phyloP scores from a whole-genome alignment of 2,329 filamentous ascomycete genomes.

The Epichloe glyceriae region DNA sequence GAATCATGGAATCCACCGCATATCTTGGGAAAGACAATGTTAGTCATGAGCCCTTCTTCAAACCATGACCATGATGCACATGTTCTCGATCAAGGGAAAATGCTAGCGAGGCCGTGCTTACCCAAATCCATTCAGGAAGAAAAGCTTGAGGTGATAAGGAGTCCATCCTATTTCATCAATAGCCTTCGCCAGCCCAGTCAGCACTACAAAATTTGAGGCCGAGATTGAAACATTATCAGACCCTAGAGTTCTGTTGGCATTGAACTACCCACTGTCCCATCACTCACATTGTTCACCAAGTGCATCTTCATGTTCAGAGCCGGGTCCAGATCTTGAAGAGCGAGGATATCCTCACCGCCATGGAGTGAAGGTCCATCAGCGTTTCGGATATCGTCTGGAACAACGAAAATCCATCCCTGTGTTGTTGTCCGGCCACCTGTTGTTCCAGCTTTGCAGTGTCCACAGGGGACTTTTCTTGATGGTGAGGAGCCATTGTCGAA shows the following conservation, averaged over 20 bases:
- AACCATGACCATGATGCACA: background rate
- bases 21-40: slow-evolving; percentile 21
- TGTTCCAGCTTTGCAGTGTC: slow-evolving; percentile 9
- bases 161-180: slow-evolving; percentile 51
- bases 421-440: slow-evolving; percentile 1
- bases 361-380: slow-evolving; percentile 12
- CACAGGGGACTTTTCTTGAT: background rate
- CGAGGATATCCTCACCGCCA: slow-evolving; percentile 37
- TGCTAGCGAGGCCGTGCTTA: slow-evolving; percentile 8
- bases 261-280: background rate
- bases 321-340: slow-evolving; percentile 44
- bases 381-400: slow-evolving; percentile 5
- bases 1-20: slow-evolving; percentile 33
- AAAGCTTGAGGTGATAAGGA: slow-evolving; percentile 44
- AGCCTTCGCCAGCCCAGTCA: slow-evolving; percentile 17
- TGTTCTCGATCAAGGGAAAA: background rate
- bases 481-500: background rate
- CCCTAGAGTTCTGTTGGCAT: background rate
- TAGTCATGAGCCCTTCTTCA: background rate
- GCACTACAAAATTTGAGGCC: background rate
- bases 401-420: background rate
- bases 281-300: slow-evolving; percentile 50
- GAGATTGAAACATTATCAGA: background rate
- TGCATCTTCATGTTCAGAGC: slow-evolving; percentile 55
- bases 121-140: slow-evolving; percentile 49